phyloP scores from a whole-genome alignment of 208 protist genomes.

The Leishmania turanica region DNA sequence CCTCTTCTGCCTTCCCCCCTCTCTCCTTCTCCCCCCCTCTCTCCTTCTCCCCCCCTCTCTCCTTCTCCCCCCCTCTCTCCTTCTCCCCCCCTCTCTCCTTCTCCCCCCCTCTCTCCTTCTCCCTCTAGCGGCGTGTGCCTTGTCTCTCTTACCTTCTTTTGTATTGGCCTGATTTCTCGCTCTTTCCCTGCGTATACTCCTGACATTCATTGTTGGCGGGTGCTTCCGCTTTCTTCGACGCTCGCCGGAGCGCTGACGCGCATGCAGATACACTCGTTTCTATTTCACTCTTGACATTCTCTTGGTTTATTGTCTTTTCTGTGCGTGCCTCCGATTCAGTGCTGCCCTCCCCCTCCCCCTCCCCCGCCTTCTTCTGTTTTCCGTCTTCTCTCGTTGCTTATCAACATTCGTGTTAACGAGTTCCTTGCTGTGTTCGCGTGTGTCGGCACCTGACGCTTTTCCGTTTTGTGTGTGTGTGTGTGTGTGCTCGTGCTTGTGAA shows the following conservation, averaged over 20 bases:
- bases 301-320: too few relatives aligned
- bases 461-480: not conserved
- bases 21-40: not conserved
- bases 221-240: too few relatives aligned
- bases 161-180: not conserved
- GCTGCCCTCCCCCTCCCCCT: not conserved
- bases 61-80: too few relatives aligned
- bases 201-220: not conserved
- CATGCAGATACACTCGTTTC: too few relatives aligned
- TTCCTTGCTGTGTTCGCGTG: not conserved
- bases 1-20: not conserved
- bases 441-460: not conserved
- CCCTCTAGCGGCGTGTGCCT: not conserved
- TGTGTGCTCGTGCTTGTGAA: not conserved
- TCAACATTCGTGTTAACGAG: not conserved
- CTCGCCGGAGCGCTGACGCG: too few relatives aligned
- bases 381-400: slow-evolving; percentile 3
- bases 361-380: not conserved
- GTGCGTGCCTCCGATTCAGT: not conserved
- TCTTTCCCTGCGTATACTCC: not conserved
- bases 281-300: too few relatives aligned
- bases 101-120: not conserved
- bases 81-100: too few relatives aligned
- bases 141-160: not conserved
- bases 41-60: not conserved